phyloP scores from a whole-genome alignment of 371 early-diverging fungal species.

The Lichtheimia hyalospora region DNA sequence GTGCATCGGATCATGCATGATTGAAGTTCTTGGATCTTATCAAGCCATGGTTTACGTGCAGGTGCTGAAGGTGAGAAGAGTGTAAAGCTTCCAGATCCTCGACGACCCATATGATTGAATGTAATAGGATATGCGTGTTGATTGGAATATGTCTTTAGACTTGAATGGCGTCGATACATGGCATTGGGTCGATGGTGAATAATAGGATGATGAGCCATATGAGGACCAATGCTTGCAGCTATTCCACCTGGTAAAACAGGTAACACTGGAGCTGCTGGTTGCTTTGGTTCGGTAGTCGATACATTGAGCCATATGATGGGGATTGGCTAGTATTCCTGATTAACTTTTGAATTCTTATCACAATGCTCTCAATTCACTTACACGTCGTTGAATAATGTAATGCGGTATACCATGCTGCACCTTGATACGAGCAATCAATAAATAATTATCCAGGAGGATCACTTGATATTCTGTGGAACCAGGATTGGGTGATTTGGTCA shows the following conservation, averaged over 20 bases:
- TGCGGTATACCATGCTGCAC: constrained; percentile 22
- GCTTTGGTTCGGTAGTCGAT: constrained; percentile 13
- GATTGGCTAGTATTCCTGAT: constrained; percentile 55
- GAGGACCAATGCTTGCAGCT: constrained; percentile 5
- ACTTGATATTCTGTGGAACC: constrained; percentile 70
- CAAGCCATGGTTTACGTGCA: constrained; percentile 81
- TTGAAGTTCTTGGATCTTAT: constrained; percentile 74
- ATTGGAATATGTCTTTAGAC: background rate
- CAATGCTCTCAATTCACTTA: constrained; percentile 5
- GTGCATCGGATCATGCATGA: constrained; percentile 49
- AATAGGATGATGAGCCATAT: constrained; percentile 2
- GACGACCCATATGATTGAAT: constrained; percentile 76
- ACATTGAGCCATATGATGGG: constrained; percentile 65
- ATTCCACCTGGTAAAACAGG: constrained; percentile 28
- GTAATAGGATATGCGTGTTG: constrained; percentile 56
- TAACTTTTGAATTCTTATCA: background rate
- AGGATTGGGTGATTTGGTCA: constrained; percentile 57
- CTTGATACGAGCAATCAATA: constrained; percentile 73
- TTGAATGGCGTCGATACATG: too few relatives aligned
- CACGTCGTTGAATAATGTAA: constrained; percentile 29
- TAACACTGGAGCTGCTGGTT: constrained; percentile 29
- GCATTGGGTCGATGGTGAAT: background rate
- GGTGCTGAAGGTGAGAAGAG: constrained; percentile 74
- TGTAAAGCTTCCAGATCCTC: constrained; percentile 57
- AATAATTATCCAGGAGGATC: constrained; percentile 85